Evolutionary conservation across 2,329 filamentous ascomycete genomes (phyloP).

Genomic region (Trichoderma simmonsii): DNA sequence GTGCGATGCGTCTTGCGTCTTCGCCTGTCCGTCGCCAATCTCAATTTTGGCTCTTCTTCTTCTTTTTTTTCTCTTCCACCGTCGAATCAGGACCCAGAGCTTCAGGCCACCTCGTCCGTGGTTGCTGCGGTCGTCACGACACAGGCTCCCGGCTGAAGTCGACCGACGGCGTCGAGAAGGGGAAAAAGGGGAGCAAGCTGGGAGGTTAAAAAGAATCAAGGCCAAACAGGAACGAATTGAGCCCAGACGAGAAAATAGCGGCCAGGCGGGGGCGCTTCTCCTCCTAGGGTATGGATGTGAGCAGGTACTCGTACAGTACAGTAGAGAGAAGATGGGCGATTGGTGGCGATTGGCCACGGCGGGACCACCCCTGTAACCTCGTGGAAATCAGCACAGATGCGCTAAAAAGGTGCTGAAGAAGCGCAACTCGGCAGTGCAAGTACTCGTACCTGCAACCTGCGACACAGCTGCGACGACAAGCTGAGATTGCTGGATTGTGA

Average conservation of each 20-base stretch:
- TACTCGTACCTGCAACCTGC: slow-evolving; percentile 3
- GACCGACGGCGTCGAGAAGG: not conserved
- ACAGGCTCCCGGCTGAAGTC: slow-evolving; percentile 16
- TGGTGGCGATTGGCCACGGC: slow-evolving; percentile 15
- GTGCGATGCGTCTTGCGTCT: not conserved
- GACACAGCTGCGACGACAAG: not conserved
- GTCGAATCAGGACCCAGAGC: not conserved
- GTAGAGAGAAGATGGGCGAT: not conserved
- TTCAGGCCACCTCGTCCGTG: slow-evolving; percentile 10
- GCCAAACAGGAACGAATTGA: slow-evolving; percentile 1
- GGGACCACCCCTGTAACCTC: slow-evolving; percentile 16
- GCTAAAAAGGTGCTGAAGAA: slow-evolving; percentile 19
- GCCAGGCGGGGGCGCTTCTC: slow-evolving; percentile 15
- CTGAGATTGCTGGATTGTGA: not conserved
- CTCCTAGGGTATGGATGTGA: not conserved
- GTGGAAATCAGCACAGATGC: slow-evolving; percentile 16
- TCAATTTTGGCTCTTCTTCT: not conserved
- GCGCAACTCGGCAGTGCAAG: not conserved
- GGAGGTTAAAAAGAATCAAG: not conserved
- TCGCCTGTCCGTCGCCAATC: not conserved
- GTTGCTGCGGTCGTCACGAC: slow-evolving; percentile 13
- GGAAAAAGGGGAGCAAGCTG: not conserved
- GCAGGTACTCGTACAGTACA: not conserved
- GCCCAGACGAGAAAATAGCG: slow-evolving; percentile 1
- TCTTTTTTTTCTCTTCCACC: not conserved